phyloP scores from a whole-genome alignment of 257 asterid genomes.

The Nicotiana obtusifolia region DNA sequence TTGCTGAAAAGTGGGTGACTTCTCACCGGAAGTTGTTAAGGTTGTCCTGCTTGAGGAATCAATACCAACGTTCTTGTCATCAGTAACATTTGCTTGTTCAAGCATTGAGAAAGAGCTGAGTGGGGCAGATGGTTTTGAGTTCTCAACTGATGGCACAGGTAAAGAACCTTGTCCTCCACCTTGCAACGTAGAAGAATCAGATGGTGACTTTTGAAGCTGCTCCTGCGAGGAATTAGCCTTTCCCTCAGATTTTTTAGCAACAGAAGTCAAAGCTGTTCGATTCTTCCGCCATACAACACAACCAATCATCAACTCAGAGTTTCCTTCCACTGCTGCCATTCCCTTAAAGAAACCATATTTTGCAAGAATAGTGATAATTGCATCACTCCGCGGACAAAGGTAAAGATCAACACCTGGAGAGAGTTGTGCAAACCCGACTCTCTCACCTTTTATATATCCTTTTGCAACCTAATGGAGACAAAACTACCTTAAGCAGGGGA shows the following conservation, averaged over 20 bases:
- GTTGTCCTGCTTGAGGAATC: not conserved
- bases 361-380: conserved; percentile 24
- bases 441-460: conserved; percentile 11
- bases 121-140: not conserved
- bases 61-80: not conserved
- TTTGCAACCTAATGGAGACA: conserved; percentile 17
- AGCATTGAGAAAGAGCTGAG: not conserved
- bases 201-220: conserved; percentile 6
- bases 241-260: not conserved
- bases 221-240: not conserved
- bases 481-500: not conserved
- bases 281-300: conserved; percentile 29
- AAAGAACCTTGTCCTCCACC: not conserved
- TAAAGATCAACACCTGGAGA: conserved; percentile 18
- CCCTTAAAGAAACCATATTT: conserved; percentile 20
- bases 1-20: not conserved
- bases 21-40: conserved; percentile 11
- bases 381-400: conserved; percentile 22
- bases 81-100: conserved; percentile 6
- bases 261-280: conserved; percentile 2
- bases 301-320: conserved; percentile 22
- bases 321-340: conserved; percentile 14
- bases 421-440: conserved; percentile 23
- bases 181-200: not conserved
- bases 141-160: not conserved